Evolutionary conservation across 768 basidiomycete species (phyloP).

Genomic region (Pisolithus tinctorius): DNA sequence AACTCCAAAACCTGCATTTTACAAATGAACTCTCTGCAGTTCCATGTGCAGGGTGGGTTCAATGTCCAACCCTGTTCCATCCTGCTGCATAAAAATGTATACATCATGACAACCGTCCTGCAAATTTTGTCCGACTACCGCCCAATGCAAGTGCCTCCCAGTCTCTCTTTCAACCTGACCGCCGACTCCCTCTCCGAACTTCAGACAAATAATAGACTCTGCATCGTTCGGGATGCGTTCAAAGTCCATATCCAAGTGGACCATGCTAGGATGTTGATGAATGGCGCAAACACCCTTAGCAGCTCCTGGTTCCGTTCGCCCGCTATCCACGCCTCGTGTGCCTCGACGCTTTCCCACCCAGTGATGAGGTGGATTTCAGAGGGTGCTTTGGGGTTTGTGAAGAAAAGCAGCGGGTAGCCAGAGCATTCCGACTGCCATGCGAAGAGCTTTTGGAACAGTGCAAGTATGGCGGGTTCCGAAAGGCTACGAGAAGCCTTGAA

Average conservation of each 20-base stretch:
- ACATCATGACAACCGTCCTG: slow-evolving; percentile 1
- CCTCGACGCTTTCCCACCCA: slow-evolving; percentile 37
- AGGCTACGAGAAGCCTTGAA: slow-evolving; percentile 26
- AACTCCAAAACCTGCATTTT: not conserved
- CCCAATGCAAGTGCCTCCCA: not conserved
- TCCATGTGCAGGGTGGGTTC: slow-evolving; percentile 4
- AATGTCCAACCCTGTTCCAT: not conserved
- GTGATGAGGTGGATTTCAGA: slow-evolving; percentile 33
- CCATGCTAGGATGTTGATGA: slow-evolving; percentile 29
- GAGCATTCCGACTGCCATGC: slow-evolving; percentile 36
- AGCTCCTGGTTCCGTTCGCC: slow-evolving; percentile 35
- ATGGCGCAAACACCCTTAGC: slow-evolving; percentile 22
- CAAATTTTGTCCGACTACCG: slow-evolving; percentile 12
- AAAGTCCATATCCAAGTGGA: slow-evolving; percentile 36
- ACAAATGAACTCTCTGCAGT: slow-evolving; percentile 6
- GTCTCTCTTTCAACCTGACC: not conserved
- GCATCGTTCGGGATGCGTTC: slow-evolving; percentile 16
- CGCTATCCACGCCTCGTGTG: slow-evolving; percentile 37
- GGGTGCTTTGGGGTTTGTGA: slow-evolving; percentile 15
- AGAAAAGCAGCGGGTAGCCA: slow-evolving; percentile 36
- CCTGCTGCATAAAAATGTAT: slow-evolving; percentile 9
- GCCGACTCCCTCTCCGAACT: not conserved
- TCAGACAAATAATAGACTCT: slow-evolving; percentile 5
- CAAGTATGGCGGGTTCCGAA: slow-evolving; percentile 21
- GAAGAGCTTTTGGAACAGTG: slow-evolving; percentile 26